Base-by-base conservation (phyloP, 495 filamentous ascomycete species). In the Xylaria nigripes region DNA sequence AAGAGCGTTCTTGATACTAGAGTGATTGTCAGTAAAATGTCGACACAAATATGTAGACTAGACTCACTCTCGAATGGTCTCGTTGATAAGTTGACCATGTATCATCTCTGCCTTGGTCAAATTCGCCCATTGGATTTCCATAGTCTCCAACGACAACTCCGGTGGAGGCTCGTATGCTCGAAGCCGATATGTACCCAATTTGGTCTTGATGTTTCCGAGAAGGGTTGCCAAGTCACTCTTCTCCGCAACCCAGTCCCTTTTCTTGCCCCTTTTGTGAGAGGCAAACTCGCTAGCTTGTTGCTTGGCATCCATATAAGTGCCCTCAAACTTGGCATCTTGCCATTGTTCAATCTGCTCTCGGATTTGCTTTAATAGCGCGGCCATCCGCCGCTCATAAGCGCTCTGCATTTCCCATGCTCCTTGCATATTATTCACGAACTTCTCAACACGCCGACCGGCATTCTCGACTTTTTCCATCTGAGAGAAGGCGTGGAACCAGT, bases 401-500 rank as follows among this genome's bases (percentile, higher is more conserved):
- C 87, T 93, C 70, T 98, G 90, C 93, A 98, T 98, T 64, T 94
- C 90, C 93, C 94, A 97, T 3, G 93, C 90, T n/a, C 92, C 93
- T 59, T 96, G 90, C 93, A 97, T 97, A 64, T 93, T 96, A 64
- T 87, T 89, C 43, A 97, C 87, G 61, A 98, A 98, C 73, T 98
- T 98, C 75, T 98, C 93, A 2, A 98, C 93, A 54, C 93, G 81
- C 50, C 93, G 81, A 2, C 93, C 93, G 2, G 94, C 94, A 66
- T 97, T 98, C 66, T 98, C 93, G 12, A 98, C 94, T 57, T 90
- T 81, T 70, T 98, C 93, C 81, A 98, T 88, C 64, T 96, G 90
- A 21, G 91, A 96, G 64, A 98, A 98, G 54, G 93, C 94, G 62
- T 98, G 93, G 78, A 97, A 98, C 93, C 94, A 98, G 70, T 97